phyloP scores from a whole-genome alignment of 257 asterid species.

The Przewalskia tangutica region DNA sequence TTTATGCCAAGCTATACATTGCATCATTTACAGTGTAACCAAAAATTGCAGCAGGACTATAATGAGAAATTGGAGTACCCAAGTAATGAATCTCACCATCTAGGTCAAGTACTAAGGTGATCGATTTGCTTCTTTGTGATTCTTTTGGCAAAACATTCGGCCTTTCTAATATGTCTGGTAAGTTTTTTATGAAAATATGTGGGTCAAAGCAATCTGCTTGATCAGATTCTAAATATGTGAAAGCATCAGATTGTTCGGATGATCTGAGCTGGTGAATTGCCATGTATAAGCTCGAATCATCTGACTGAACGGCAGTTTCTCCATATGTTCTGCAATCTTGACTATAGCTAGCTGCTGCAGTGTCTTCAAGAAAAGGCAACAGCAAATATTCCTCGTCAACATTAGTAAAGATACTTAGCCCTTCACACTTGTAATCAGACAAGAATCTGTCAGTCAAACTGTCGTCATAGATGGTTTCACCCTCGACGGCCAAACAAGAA shows the following conservation, averaged over 20 bases:
- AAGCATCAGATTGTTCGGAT: slow-evolving; percentile 27
- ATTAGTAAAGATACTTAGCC: slow-evolving; percentile 44
- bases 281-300: slow-evolving; percentile 58
- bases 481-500: slow-evolving; percentile 47
- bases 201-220: slow-evolving; percentile 72
- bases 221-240: slow-evolving; percentile 43
- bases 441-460: slow-evolving; percentile 31
- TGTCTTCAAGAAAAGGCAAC: slow-evolving; percentile 56
- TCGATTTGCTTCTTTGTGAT: slow-evolving; percentile 32
- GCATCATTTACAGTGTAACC: neutral
- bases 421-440: slow-evolving; percentile 61
- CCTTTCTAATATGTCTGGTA: slow-evolving; percentile 54
- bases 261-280: slow-evolving; percentile 64
- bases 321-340: slow-evolving; percentile 31
- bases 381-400: slow-evolving; percentile 51
- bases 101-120: slow-evolving; percentile 82
- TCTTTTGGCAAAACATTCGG: slow-evolving; percentile 33
- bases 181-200: slow-evolving; percentile 63
- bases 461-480: slow-evolving; percentile 35
- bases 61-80: neutral
- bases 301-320: slow-evolving; percentile 28
- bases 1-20: neutral
- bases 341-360: slow-evolving; percentile 33
- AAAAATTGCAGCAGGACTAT: neutral
- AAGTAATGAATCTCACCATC: slow-evolving; percentile 52